Evolutionary conservation across 352 stramenopile species (phyloP).

Genomic region (Globisporangium cystogenes): DNA sequence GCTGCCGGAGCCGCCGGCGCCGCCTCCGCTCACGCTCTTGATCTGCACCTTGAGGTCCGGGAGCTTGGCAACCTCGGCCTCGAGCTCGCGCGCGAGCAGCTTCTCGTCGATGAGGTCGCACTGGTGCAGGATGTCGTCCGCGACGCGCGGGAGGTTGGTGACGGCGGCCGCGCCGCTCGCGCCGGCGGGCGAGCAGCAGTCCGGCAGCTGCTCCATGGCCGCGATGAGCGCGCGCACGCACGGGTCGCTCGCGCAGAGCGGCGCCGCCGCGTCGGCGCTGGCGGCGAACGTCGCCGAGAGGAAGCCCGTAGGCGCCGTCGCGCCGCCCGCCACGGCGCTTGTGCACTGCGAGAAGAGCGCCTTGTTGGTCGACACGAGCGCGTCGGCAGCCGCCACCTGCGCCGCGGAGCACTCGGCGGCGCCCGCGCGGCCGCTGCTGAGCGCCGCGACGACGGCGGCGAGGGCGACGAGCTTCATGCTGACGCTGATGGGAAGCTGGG

Average conservation of each 20-base stretch:
- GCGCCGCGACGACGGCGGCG: not conserved
- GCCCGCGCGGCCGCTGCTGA: slow-evolving; percentile 1
- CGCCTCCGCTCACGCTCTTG: slow-evolving; percentile 9
- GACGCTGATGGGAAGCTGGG: too few species aligned
- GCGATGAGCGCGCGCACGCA: slow-evolving; percentile 19
- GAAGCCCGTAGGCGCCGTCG: slow-evolving; percentile 14
- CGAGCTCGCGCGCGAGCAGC: slow-evolving; percentile 11
- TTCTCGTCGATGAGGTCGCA: slow-evolving; percentile 17
- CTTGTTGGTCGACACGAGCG: slow-evolving; percentile 11
- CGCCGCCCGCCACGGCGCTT: not conserved
- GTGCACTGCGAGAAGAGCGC: slow-evolving; percentile 14
- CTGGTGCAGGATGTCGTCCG: slow-evolving; percentile 20
- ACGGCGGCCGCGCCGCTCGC: slow-evolving; percentile 3
- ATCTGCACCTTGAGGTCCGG: slow-evolving; percentile 22
- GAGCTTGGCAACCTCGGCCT: slow-evolving; percentile 16
- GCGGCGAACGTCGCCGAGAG: slow-evolving; percentile 9
- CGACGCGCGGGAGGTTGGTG: slow-evolving; percentile 18
- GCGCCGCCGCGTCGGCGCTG: slow-evolving; percentile 2
- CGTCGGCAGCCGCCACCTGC: slow-evolving; percentile 6
- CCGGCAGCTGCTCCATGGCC: slow-evolving; percentile 21
- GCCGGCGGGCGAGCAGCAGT: slow-evolving; percentile 15
- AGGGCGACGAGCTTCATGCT: not conserved
- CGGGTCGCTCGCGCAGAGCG: slow-evolving; percentile 13
- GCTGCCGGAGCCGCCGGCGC: not conserved
- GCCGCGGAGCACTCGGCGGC: slow-evolving; percentile 7